Evolutionary conservation across 164 flowering plant species (phyloP), one percentile per base, ranked within the genome.

Genomic region (grape (Vitis vinifera)): DNA sequence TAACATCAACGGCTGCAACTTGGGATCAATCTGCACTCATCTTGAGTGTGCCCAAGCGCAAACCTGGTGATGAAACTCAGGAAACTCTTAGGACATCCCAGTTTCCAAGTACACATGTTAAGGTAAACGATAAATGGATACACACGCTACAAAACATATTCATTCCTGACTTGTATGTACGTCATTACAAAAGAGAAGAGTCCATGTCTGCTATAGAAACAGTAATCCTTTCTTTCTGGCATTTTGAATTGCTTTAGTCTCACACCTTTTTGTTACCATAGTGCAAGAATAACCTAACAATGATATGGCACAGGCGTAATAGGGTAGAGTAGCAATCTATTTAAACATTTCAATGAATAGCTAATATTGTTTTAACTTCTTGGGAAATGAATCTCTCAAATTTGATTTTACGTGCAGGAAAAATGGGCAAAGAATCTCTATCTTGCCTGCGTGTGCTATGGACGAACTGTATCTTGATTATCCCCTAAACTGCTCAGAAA

Each of bases 371-470:
- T 57, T 13, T 57, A 16, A 6, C 15, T 19, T 10, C 3, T 9
- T 8, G 29, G 29, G 59, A 57, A 17, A 3, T 56, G 30, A 7
- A 11, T 47, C 14, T 15, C 23, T 61, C 13, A 19, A 57, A 16
- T 70, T 37, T 12, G 16, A 9, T 50, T 74, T 56, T n/a, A 11
- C 52, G 29, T 78, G 81, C 92, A 92, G 97, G 97, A 90, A 73
- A 92, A 92, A 76, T 90, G 95, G 97, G 84, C 84, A 2, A 90
- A 90, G 77, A 90, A 90, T 80, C 88, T 92, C 17, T 92, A 90
- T 76, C 91, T 92, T 19, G 86, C 95, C 13, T 85, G 91, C 2
- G 68, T 90, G 61, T 90, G 95, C 78, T 87, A 89, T 68, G 95
- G 97, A 23, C 82, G 94, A 29, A 88, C 95, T 10, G 93, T 89